These are phyloP conservation scores for Claviceps capensis DNA, from an alignment of 2,329 filamentous ascomycete genomes.

Conservation along the genomic window DNA sequence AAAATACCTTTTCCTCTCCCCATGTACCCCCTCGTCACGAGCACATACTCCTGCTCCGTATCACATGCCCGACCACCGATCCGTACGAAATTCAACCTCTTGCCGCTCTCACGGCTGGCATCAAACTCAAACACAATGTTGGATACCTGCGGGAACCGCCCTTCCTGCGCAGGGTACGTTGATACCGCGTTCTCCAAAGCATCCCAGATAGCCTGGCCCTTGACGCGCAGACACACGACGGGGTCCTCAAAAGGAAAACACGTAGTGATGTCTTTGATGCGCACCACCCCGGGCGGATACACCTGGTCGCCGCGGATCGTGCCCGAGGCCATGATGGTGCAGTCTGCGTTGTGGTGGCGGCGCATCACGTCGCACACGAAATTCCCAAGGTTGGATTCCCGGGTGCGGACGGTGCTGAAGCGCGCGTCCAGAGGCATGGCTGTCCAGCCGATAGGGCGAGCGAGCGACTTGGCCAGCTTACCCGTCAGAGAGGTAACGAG, in stretches of 20 bases:
- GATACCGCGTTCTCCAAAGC: constrained; percentile 76
- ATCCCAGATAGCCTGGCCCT: constrained; percentile 58
- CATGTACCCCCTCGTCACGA: constrained; percentile 84
- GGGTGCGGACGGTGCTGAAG: constrained; percentile 65
- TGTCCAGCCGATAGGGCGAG: constrained; percentile 75
- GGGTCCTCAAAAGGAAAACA: constrained; percentile 92
- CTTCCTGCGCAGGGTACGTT: constrained; percentile 71
- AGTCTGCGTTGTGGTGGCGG: constrained; percentile 67
- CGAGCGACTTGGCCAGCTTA: constrained; percentile 60
- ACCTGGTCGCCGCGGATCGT: constrained; percentile 83
- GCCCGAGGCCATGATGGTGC: constrained; percentile 69
- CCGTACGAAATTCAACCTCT: constrained; percentile 47
- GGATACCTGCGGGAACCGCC: constrained; percentile 72
- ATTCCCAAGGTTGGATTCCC: constrained; percentile 77
- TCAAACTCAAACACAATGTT: constrained; percentile 69
- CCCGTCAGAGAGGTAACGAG: constrained; percentile 58
- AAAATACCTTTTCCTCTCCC: constrained; percentile 53
- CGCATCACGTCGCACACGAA: constrained; percentile 89
- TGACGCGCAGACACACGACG: constrained; percentile 61
- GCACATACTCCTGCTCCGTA: constrained; percentile 48
- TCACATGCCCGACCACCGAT: constrained; percentile 51
- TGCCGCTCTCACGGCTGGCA: constrained; percentile 42
- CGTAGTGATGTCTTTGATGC: constrained; percentile 69
- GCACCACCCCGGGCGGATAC: constrained; percentile 66
- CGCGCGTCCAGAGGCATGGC: constrained; percentile 71